phyloP scores from a whole-genome alignment of 257 asterid species.

The Rubia yunnanensis region DNA sequence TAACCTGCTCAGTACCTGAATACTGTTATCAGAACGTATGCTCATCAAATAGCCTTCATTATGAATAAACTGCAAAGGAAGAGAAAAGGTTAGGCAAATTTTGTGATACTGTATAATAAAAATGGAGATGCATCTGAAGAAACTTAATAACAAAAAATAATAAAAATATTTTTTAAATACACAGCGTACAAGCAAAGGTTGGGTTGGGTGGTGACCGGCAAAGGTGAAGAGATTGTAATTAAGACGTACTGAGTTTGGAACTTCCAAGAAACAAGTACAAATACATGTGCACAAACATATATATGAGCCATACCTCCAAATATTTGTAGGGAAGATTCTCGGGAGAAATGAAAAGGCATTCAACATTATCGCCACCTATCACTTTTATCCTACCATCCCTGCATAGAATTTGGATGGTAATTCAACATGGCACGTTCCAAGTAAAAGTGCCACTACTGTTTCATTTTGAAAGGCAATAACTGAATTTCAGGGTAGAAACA shows the following conservation, averaged over 20 bases:
- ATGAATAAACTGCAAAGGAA: conserved; percentile 68
- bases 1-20: conserved; percentile 44
- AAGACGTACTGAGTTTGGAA: neutral
- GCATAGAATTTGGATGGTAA: conserved; percentile 14
- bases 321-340: conserved; percentile 65
- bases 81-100: neutral
- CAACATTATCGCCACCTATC: conserved; percentile 85
- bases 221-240: neutral
- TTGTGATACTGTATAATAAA: neutral
- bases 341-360: conserved; percentile 69
- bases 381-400: conserved; percentile 95
- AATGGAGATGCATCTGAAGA: neutral
- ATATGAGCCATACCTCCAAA: conserved; percentile 48
- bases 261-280: neutral
- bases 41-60: conserved; percentile 74
- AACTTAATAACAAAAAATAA: neutral
- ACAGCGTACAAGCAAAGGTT: neutral
- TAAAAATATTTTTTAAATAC: no score
- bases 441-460: neutral
- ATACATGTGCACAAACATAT: neutral
- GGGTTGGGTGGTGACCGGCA: neutral
- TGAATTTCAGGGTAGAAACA: neutral
- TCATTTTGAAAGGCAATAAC: neutral
- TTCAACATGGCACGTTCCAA: neutral
- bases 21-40: conserved; percentile 64